Base-by-base conservation (phyloP, 108 stramenopile species). In the Fragilaria crotonensis region DNA sequence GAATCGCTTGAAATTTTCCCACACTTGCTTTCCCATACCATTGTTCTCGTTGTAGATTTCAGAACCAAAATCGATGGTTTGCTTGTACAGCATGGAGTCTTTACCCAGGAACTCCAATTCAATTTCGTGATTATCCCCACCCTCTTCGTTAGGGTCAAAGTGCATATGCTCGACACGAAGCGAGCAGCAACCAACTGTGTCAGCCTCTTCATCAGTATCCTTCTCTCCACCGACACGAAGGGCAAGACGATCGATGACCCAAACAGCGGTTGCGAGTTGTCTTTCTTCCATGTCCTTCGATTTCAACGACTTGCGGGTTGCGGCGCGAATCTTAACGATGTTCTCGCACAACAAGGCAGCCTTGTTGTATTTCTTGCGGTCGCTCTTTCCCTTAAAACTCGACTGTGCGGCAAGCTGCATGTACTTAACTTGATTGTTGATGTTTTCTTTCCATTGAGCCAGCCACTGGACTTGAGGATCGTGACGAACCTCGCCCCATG, bases 181-280 rank as follows among this genome's bases (percentile, higher is more conserved):
- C 3, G 94, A 94, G 63, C 99, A 99, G 80, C 99, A 99, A 36
- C 99, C 99, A 21, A 99, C 99, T 5, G 99, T 99, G 75, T 99
- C 99, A 4, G 99, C 99, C 72, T 99, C 99, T 64, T 98, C 98
- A 25, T 98, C 97, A 0, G 96, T 98, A 71, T 94, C 93, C 79
- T 99, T 99, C 75, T 99, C 99, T 26, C 97, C 97, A 32, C 99
- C 99, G 29, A 98, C 99, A 93, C 99, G 97, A 63, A 99, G 93
- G 1, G 99, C 99, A 54, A 98, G 76, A 21, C 89, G 73, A 85
- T 99, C 99, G 69, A 99, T 99, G 29, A 99, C 91, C 97, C 97
- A 99, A 68, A 95, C 93, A n/a, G 99, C 97, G 17, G 97, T 98
- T 2, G 96, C 99, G 41, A 97, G 75, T 73, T 99, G 96, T 31